A percentile compares a stretch with the other conserved stretches of the same genome.
Evolutionary conservation across 495 filamentous ascomycete genomes (phyloP).

Genomic region (Annulohypoxylon nitens): DNA sequence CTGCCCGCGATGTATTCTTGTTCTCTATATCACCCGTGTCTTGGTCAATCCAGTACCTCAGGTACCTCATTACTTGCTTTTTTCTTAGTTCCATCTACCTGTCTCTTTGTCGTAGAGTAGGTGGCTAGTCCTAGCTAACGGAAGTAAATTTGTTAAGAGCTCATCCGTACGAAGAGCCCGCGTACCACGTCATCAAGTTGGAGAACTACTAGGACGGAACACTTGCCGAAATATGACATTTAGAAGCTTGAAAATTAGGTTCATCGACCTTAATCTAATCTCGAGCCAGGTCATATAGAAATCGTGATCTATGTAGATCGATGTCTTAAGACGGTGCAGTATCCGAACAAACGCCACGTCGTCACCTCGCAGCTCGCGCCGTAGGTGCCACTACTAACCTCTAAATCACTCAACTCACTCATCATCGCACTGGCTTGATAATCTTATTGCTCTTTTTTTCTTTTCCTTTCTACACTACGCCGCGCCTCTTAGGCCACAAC

Average conservation of each 20-base stretch:
- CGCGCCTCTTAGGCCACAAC: conserved; percentile 4
- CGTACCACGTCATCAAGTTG: conserved; percentile 78
- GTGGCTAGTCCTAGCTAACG: neutral
- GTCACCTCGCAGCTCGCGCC: neutral
- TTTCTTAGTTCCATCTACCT: neutral
- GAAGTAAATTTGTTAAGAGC: conserved; percentile 52
- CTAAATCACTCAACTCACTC: neutral
- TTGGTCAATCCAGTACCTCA: too few species aligned
- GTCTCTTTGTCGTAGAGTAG: neutral
- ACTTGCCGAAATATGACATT: neutral
- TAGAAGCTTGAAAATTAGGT: neutral
- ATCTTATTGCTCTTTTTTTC: conserved; percentile 11
- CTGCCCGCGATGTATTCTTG: neutral
- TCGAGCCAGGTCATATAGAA: neutral
- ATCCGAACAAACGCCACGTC: too few species aligned
- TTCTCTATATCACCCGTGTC: neutral
- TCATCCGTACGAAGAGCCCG: conserved; percentile 79
- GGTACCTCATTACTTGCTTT: neutral
- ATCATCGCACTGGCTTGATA: neutral
- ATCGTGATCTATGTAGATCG: neutral
- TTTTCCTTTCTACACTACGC: conserved; percentile 16
- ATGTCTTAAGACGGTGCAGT: neutral
- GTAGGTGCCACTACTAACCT: neutral
- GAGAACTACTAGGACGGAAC: conserved; percentile 66
- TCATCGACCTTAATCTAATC: neutral